These are phyloP conservation scores for Phytophthora rubi DNA, from an alignment of 352 stramenopile species.

Conservation along the genomic window DNA sequence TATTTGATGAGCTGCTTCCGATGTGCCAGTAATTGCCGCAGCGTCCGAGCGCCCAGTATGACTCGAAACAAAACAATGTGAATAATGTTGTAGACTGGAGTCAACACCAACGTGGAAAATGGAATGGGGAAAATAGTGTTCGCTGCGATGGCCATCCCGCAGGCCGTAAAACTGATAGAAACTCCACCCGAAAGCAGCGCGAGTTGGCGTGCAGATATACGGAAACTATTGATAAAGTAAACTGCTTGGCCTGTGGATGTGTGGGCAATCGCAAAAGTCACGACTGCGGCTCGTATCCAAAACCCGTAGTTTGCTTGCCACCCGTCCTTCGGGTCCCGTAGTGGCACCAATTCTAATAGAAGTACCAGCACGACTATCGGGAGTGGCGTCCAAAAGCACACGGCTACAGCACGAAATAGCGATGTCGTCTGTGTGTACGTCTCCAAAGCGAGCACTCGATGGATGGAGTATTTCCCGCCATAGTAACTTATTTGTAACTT, in stretches of 20 bases:
- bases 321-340: constrained; percentile 16
- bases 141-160: constrained; percentile 10
- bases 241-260: background rate
- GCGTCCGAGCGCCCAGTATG: constrained; percentile 2
- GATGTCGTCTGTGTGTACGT: constrained; percentile 11
- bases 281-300: constrained; percentile 18
- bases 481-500: constrained; percentile 28
- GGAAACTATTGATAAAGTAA: constrained; percentile 11
- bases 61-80: constrained; percentile 25
- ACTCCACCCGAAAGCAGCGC: constrained; percentile 6
- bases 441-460: constrained; percentile 28
- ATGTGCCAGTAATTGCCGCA: constrained; percentile 4
- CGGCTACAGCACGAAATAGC: background rate
- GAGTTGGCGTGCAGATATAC: constrained; percentile 6
- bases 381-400: constrained; percentile 15
- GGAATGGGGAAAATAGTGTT: constrained; percentile 17
- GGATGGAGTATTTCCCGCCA: constrained; percentile 31
- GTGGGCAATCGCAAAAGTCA: constrained; percentile 1
- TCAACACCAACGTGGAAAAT: constrained; percentile 19
- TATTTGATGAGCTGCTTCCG: constrained; percentile 19
- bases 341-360: constrained; percentile 28
- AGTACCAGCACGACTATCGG: constrained; percentile 17
- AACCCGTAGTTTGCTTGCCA: constrained; percentile 30
- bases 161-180: constrained; percentile 1
- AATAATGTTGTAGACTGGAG: constrained; percentile 26